Evolutionary conservation across 2,329 filamentous ascomycete genomes (phyloP).

Genomic region (Colletotrichum magnum): DNA sequence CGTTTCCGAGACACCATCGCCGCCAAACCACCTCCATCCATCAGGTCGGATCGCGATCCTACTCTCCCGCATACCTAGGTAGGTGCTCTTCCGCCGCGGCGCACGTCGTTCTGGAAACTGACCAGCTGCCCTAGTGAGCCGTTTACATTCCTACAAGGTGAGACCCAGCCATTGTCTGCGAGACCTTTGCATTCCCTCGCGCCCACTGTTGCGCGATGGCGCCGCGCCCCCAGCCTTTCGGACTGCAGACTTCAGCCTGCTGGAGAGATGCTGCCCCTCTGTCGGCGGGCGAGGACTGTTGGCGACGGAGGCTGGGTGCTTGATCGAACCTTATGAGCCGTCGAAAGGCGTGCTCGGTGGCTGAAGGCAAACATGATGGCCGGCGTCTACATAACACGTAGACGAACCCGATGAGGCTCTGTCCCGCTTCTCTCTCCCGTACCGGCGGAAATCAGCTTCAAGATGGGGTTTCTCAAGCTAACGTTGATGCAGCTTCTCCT

Average conservation of each 20-base stretch:
- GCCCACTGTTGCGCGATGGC: constrained; percentile 40
- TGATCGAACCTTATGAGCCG: constrained; percentile 7
- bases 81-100: background rate
- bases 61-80: constrained; percentile 6
- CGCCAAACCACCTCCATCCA: constrained; percentile 1
- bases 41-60: constrained; percentile 13
- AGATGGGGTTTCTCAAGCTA: constrained; percentile 32
- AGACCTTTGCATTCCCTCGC: constrained; percentile 33
- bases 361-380: background rate
- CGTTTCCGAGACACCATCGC: constrained; percentile 20
- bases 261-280: constrained; percentile 3
- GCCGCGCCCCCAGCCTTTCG: constrained; percentile 3
- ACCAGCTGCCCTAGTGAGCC: constrained; percentile 25
- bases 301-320: constrained; percentile 12
- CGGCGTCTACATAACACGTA: background rate
- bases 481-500: constrained; percentile 40
- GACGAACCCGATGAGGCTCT: constrained; percentile 20
- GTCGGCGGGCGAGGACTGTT: constrained; percentile 8
- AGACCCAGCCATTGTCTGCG: constrained; percentile 39
- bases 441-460: constrained; percentile 26
- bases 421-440: constrained; percentile 21
- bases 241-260: constrained; percentile 2
- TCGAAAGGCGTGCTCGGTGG: background rate
- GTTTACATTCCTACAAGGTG: constrained; percentile 39
- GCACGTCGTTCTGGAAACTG: background rate